Conservation (phyloP, 2,329 filamentous ascomycete genomes). For the Aspergillus pseudonomiae region DNA sequence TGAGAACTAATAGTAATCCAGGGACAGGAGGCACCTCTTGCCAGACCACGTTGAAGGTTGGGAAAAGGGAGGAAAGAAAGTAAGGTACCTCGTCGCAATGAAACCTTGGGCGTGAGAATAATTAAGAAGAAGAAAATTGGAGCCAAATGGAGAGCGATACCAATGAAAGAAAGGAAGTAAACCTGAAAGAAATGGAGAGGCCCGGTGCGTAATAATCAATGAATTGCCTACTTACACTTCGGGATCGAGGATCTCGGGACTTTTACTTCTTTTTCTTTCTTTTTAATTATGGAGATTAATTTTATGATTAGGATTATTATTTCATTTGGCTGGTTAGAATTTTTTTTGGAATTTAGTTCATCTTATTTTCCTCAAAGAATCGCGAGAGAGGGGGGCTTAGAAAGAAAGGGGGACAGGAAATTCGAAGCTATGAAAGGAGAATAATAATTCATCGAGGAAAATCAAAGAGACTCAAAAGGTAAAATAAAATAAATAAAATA, state of each 20-base stretch:
- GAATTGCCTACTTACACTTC: slow-evolving; percentile 15
- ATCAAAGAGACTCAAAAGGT: slow-evolving; percentile 7
- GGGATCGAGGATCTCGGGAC: slow-evolving; percentile 19
- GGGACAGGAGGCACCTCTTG: not conserved
- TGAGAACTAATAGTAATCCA: not conserved
- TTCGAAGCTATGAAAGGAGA: not conserved
- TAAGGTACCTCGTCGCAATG: slow-evolving; percentile 8
- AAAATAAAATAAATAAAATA: slow-evolving; percentile 4
- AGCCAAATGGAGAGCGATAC: slow-evolving; percentile 24
- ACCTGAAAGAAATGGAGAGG: slow-evolving; percentile 17
- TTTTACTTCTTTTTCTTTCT: slow-evolving; percentile 18
- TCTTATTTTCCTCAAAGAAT: slow-evolving; percentile 1
- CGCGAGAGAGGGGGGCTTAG: slow-evolving; percentile 8
- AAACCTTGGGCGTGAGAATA: slow-evolving; percentile 24
- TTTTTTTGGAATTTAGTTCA: slow-evolving; percentile 1
- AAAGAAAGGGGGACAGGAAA: slow-evolving; percentile 7
- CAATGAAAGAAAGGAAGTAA: slow-evolving; percentile 15
- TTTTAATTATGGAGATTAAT: slow-evolving; percentile 1
- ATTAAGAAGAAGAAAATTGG: slow-evolving; percentile 15
- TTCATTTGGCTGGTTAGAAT: slow-evolving; percentile 1
- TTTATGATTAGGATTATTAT: not conserved
- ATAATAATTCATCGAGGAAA: slow-evolving; percentile 4
- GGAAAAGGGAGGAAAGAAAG: slow-evolving; percentile 7
- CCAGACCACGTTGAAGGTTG: not conserved
- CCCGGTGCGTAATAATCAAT: slow-evolving; percentile 1